Base-by-base conservation (phyloP, 805 yeast species). In the Kodamaea neixiangensis region DNA sequence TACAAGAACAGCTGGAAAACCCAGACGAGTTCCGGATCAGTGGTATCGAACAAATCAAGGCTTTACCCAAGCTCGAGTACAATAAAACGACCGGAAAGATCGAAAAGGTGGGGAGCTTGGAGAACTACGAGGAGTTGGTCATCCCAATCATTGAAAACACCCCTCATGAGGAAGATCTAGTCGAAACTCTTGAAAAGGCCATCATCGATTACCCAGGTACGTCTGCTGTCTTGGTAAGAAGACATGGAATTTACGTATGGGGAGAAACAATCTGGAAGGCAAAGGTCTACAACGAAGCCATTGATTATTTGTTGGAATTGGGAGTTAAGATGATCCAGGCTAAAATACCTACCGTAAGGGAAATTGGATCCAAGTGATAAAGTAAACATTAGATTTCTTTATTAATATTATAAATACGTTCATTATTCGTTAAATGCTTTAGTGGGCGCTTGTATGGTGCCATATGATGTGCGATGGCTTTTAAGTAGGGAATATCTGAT, bases 221-320 rank as follows among this genome's bases (percentile, higher is more conserved):
- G 3, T 81, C 91, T 2, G 97, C 97, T 0, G 90, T 93, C 0
- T 73, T 93, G 48, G 97, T 93, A 5, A 81, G 96, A 67, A 78
- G 97, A 62, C 98, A 93, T 63, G 98, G 98, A 0, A 85, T 93
- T 42, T 93, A 86, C 64, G 97, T 91, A n/a, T 93, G 97, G 97
- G 97, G 97, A 19, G 89, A 86, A 59, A 82, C 79, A 20, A 88
- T 89, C 10, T 87, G 96, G 88, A 90, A 92, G 69, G 97, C 97
- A 45, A 93, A 93, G 69, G 80, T 93, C 11, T 87, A 87, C 66
- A 91, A 91, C 64, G 98, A 93, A 68, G 96, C 97, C 14, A 82
- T 93, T 53, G 97, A 93, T 62, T 93, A 92, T 64, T 70, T 93
- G 54, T 73, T 93, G 60, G 97, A 89, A 55, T 68, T 92, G 57